A percentile compares a stretch with the other conserved stretches of the same genome.
Conservation (phyloP, 2,329 filamentous ascomycete species). For the Cordyceps tenuipes region DNA sequence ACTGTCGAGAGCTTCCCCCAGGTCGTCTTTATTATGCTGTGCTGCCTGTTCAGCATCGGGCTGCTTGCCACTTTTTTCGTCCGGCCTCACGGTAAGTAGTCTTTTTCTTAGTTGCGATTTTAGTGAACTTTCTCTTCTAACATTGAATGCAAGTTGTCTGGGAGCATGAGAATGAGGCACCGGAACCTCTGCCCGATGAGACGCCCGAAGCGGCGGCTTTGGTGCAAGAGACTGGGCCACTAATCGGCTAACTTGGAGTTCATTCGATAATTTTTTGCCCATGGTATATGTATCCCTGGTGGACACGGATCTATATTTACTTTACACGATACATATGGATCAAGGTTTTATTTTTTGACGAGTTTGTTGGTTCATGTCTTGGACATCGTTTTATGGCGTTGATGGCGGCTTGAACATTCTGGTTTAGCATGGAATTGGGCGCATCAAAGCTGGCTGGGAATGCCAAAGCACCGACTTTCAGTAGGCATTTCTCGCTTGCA, state of each 20-base stretch:
- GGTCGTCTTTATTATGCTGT: conserved; percentile 72
- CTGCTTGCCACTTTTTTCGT: conserved; percentile 63
- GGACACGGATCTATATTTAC: no score
- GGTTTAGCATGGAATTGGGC: conserved; percentile 3
- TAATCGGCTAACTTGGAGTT: neutral
- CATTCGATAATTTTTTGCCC: neutral
- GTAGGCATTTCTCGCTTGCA: neutral
- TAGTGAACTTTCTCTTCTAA: neutral
- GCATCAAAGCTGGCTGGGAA: neutral
- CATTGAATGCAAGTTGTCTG: neutral
- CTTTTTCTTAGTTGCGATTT: no score
- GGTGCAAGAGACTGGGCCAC: neutral
- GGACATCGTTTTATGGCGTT: neutral
- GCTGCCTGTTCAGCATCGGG: conserved; percentile 55
- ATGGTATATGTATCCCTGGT: neutral
- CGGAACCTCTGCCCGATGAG: neutral
- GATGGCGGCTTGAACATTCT: neutral
- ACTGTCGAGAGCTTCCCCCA: conserved; percentile 75
- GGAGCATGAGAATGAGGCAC: conserved; percentile 8
- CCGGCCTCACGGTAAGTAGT: conserved; percentile 60
- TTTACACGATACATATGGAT: neutral
- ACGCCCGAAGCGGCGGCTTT: neutral
- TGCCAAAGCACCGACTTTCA: neutral
- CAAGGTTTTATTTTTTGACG: neutral
- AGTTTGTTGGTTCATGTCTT: neutral